A percentile compares a stretch with the other conserved stretches of the same genome.
Evolutionary conservation across 805 yeast species (phyloP).

Genomic region (Yarrowia sp.): DNA sequence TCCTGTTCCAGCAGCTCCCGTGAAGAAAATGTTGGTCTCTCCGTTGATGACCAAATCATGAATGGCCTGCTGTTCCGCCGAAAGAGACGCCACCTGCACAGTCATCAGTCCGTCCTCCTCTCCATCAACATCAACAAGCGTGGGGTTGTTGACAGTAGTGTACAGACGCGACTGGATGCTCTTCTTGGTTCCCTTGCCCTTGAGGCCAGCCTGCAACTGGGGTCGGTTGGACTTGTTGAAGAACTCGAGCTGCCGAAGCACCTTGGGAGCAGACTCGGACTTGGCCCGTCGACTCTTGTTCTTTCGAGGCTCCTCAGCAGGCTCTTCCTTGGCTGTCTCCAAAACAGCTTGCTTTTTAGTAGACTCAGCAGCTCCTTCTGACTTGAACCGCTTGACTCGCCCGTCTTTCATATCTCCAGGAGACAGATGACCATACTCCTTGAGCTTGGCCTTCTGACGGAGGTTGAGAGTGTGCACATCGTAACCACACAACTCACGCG

Average conservation of each 20-base stretch:
- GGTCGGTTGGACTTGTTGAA: constrained; percentile 3
- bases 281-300: neutral
- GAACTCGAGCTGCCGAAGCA: constrained; percentile 1
- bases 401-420: neutral
- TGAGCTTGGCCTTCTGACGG: constrained; percentile 4
- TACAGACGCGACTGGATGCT: constrained; percentile 11
- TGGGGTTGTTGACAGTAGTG: neutral
- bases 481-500: constrained; percentile 1
- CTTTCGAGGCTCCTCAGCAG: neutral
- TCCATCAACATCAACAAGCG: neutral
- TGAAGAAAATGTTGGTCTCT: constrained; percentile 66
- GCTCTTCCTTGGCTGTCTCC: neutral
- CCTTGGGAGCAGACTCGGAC: neutral
- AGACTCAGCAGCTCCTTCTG: neutral
- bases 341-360: neutral
- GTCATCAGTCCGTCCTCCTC: constrained; percentile 22
- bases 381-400: neutral
- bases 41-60: constrained; percentile 63
- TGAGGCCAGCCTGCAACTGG: neutral
- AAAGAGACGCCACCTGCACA: constrained; percentile 34
- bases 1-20: constrained; percentile 99
- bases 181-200: neutral
- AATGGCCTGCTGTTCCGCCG: constrained; percentile 53
- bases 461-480: neutral
- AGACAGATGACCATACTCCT: neutral